phyloP scores from a whole-genome alignment of 2,329 filamentous ascomycete species.

The Teratosphaeria viscida region DNA sequence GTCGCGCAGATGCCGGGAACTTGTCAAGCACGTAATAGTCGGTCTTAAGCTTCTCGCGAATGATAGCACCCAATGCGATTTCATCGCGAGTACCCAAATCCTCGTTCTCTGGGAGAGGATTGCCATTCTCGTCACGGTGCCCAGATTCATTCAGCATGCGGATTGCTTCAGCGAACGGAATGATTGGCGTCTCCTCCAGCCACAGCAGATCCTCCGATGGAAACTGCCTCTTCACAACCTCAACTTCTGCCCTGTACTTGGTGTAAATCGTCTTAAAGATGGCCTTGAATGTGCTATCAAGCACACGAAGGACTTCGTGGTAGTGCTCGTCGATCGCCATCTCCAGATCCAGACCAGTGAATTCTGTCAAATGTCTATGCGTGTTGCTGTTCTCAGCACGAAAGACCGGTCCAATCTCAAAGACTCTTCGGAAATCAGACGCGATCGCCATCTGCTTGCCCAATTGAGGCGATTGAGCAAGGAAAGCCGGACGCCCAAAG shows the following conservation, averaged over 20 bases:
- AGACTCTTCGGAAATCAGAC: slow-evolving; percentile 79
- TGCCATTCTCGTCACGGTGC: slow-evolving; percentile 67
- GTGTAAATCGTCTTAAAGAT: slow-evolving; percentile 65
- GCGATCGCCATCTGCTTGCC: slow-evolving; percentile 90
- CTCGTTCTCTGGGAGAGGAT: slow-evolving; percentile 58
- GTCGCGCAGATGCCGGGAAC: slow-evolving; percentile 72
- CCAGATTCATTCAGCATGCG: slow-evolving; percentile 70
- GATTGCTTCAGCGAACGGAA: slow-evolving; percentile 70
- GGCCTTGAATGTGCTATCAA: slow-evolving; percentile 72
- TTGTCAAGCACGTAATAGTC: slow-evolving; percentile 95
- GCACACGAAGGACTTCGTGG: slow-evolving; percentile 68
- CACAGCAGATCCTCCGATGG: slow-evolving; percentile 79
- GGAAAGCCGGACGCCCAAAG: slow-evolving; percentile 75
- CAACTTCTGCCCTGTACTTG: slow-evolving; percentile 60
- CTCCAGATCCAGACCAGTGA: slow-evolving; percentile 84
- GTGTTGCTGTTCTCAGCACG: slow-evolving; percentile 93
- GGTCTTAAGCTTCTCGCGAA: slow-evolving; percentile 76
- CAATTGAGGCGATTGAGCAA: slow-evolving; percentile 84
- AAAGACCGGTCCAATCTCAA: slow-evolving; percentile 84
- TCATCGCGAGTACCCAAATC: slow-evolving; percentile 80
- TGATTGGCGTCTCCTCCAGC: slow-evolving; percentile 72
- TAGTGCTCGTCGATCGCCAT: slow-evolving; percentile 88
- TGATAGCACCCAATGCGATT: slow-evolving; percentile 70
- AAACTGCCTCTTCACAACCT: slow-evolving; percentile 71
- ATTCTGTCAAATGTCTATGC: slow-evolving; percentile 86